A percentile compares a stretch with the other conserved stretches of the same genome.
phyloP scores from a whole-genome alignment of 1,139 yeast species.

The Nakaseomyces uthaithaninus region DNA sequence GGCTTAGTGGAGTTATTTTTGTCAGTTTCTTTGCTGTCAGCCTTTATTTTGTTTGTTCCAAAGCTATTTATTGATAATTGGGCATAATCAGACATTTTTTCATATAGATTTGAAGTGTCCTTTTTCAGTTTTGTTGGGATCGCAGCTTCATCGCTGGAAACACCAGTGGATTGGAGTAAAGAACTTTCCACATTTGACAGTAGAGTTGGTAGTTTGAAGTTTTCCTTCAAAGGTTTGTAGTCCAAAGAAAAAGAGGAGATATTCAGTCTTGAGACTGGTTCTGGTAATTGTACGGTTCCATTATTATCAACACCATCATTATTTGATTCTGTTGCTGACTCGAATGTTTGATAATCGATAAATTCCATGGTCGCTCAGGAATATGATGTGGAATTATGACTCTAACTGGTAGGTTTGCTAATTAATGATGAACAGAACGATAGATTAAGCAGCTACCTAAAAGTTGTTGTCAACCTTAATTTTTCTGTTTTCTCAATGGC shows the following conservation, averaged over 20 bases:
- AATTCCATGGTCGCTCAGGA: too few relatives aligned
- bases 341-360: conserved; percentile 26
- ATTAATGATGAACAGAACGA: too few relatives aligned
- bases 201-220: conserved; percentile 14
- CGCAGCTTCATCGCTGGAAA: not conserved
- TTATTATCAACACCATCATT: conserved; percentile 7
- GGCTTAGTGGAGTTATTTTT: not conserved
- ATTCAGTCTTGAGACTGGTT: conserved; percentile 21
- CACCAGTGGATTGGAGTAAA: not conserved
- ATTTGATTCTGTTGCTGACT: conserved; percentile 14
- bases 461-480: too few relatives aligned
- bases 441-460: too few relatives aligned
- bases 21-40: not conserved
- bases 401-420: too few relatives aligned
- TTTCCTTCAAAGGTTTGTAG: conserved; percentile 9
- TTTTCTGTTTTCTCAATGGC: too few relatives aligned
- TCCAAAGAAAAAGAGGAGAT: conserved; percentile 4
- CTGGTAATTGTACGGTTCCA: conserved; percentile 15
- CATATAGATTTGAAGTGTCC: conserved; percentile 6
- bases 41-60: not conserved
- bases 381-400: too few relatives aligned
- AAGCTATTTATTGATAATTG: conserved; percentile 9
- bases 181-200: conserved; percentile 4
- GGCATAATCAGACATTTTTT: conserved; percentile 11
- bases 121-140: conserved; percentile 1